These are phyloP conservation scores for Phytophthora cactorum DNA, from an alignment of 352 stramenopile species.

Conservation along the genomic window DNA sequence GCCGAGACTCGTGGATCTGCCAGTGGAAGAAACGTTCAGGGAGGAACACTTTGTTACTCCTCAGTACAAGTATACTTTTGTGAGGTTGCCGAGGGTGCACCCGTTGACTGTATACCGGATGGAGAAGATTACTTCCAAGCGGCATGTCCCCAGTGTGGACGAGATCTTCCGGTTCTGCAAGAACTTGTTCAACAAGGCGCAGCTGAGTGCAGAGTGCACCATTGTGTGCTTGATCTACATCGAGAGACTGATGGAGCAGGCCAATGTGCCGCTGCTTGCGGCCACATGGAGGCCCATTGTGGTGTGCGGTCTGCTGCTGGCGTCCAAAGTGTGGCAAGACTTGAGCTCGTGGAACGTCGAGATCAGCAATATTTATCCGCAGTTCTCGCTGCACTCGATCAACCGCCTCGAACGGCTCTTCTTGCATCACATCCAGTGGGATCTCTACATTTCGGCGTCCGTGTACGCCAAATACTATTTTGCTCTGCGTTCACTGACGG, in stretches of 20 bases:
- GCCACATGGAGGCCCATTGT: slow-evolving; percentile 98
- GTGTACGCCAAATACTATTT: slow-evolving; percentile 99
- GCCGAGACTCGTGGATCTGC: slow-evolving; percentile 69
- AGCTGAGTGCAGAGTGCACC: slow-evolving; percentile 98
- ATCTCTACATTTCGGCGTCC: slow-evolving; percentile 96
- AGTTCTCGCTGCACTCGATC: slow-evolving; percentile 98
- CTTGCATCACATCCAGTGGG: slow-evolving; percentile 97
- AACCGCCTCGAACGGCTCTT: slow-evolving; percentile 97
- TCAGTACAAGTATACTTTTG: slow-evolving; percentile 90
- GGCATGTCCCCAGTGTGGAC: slow-evolving; percentile 88
- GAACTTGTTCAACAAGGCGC: slow-evolving; percentile 97
- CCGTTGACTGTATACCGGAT: slow-evolving; percentile 84
- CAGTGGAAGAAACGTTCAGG: slow-evolving; percentile 84
- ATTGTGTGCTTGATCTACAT: slow-evolving; percentile 99
- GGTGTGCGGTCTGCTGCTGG: slow-evolving; percentile 96
- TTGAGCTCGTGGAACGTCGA: slow-evolving; percentile 98
- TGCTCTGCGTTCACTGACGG: slow-evolving; percentile 92
- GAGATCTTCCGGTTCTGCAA: slow-evolving; percentile 94
- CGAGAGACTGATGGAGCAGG: slow-evolving; percentile 98
- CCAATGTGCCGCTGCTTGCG: slow-evolving; percentile 94
- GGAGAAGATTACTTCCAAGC: slow-evolving; percentile 83
- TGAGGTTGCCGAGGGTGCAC: slow-evolving; percentile 73
- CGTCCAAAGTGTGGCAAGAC: slow-evolving; percentile 99
- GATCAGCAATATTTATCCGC: slow-evolving; percentile 98
- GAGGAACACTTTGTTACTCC: slow-evolving; percentile 91